phyloP scores from a whole-genome alignment of 1,284 basidiomycete genomes.

The Calocybe gambosa region DNA sequence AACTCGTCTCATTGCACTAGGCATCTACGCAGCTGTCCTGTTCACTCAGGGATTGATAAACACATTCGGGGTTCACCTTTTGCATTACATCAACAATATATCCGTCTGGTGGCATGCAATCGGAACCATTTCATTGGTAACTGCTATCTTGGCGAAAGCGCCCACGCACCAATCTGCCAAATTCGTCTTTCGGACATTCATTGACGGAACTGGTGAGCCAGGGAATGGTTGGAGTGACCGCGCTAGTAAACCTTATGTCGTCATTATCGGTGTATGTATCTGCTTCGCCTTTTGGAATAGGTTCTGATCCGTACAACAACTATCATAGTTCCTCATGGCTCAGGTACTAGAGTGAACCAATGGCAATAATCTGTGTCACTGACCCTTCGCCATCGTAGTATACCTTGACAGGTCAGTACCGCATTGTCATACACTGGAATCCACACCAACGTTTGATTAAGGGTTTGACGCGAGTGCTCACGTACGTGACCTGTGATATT shows the following conservation, averaged over 20 bases:
- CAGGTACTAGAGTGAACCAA: constrained; percentile 31
- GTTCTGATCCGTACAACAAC: neutral
- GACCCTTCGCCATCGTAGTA: constrained; percentile 31
- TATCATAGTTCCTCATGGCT: constrained; percentile 54
- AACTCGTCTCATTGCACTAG: constrained; percentile 16
- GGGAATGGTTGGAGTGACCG: constrained; percentile 62
- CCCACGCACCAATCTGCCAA: constrained; percentile 60
- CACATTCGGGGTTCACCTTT: constrained; percentile 61
- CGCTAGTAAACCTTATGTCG: constrained; percentile 65
- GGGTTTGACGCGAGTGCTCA: constrained; percentile 71
- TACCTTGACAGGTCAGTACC: constrained; percentile 50
- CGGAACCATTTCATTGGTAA: constrained; percentile 59
- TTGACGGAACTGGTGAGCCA: constrained; percentile 59
- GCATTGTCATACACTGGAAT: neutral
- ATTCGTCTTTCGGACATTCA: constrained; percentile 66
- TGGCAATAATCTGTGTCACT: neutral
- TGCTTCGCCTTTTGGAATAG: neutral
- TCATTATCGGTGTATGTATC: constrained; percentile 48
- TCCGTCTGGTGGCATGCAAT: constrained; percentile 70
- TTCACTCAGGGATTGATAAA: constrained; percentile 63
- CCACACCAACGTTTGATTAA: constrained; percentile 16
- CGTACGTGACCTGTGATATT: constrained; percentile 29
- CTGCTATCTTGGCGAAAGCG: constrained; percentile 64
- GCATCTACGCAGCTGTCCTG: constrained; percentile 65
- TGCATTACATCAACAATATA: constrained; percentile 64